Base-by-base conservation (phyloP, 768 basidiomycete species). In the Rickenella mellea region DNA sequence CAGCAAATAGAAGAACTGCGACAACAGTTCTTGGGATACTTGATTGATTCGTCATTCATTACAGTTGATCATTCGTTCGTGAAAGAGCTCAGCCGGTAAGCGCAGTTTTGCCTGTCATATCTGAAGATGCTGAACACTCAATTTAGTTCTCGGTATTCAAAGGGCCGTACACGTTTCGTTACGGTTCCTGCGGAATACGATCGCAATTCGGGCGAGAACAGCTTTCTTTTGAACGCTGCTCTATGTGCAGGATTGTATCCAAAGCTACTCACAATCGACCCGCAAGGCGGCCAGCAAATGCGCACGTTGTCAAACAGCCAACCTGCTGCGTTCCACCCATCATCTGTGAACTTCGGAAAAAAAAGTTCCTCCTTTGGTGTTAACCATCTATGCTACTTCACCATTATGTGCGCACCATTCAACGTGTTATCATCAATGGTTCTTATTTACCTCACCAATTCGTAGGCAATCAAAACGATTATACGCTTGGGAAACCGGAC, bases 1-100 rank as follows among this genome's bases (percentile, higher is more conserved):
- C 82, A 90, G 62, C 91, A 96, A 61, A 94, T 99, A 24, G 94
- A 98, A 59, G 94, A 97, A 55, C 71, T 97, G 27, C 79, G 93
- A 22, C 90, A 92, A 54, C 94, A 99, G 57, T 77, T 89, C 48
- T 65, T 90, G 42, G 78, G 81, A 15, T 92, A 94, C 61, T 64
- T 98, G 33, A 74, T 94, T 10, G 94, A 98, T 57, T 87, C 91
- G 4, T 72, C 74, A 0, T 91, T 97, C 55, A 79, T 97, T 41
- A 69, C 67, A 41, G 81, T 80, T 10, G 79, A 86, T 43, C 63
- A 66, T 28, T 62, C 65, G 12, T 74, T 90, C 51, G 63, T 83
- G 25, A 74, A 69, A 26, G 86, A 88, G 40, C 69, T 97, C 21
- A 83, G 66, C 52, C 68, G 84, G 88, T 71, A 43, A 35, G 56